Evolutionary conservation across 2,329 filamentous ascomycete species (phyloP), one percentile per base, ranked within the genome.

Genomic region (Bisporella sp.): DNA sequence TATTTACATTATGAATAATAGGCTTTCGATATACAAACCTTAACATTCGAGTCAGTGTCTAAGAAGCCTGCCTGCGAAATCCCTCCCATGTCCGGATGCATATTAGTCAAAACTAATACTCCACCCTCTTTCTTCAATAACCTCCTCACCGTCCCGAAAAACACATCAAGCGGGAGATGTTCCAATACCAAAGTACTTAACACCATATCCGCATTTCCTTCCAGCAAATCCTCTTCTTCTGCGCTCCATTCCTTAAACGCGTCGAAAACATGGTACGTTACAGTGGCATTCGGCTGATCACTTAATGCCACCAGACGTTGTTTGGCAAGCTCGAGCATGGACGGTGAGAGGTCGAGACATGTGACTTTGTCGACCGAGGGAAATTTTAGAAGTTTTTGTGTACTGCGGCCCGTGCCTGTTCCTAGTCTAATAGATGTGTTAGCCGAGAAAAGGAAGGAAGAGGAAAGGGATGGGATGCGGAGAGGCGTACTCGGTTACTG

Each of bases 401-500:
- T 85, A 57, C 82, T 85, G 35, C 82, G 72, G 1, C 79, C 82
- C 0, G 82, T 86, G 2, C 82, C 82, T 59, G 81, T 84, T 29
- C 82, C 82, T 1, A 85, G 67, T 57, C 85, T 82, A n/a, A 51
- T 55, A 11, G 84, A 67, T 28, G 46, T 31, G 82, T 57, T 32
- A 67, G 71, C 47, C 71, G 56, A 2, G 62, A 37, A 6, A 8
- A 33, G 6, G 31, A 13, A 6, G 31, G 9, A 13, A n/a, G 45
- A 32, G 31, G 32, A 13, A 8, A 33, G 33, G 21, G 33, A 30
- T 37, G 4, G 8, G 35, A 37, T 37, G 35, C 8, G 4, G 6
- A 21, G 21, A 21, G 2, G 29, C 45, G 13, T 30, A 47, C 45
- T 47, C 45, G 12, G 42, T 46, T 9, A 54, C 46, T 40, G 49